phyloP scores from a whole-genome alignment of 2,329 filamentous ascomycete species.

The Gaeumannomyces sp. region DNA sequence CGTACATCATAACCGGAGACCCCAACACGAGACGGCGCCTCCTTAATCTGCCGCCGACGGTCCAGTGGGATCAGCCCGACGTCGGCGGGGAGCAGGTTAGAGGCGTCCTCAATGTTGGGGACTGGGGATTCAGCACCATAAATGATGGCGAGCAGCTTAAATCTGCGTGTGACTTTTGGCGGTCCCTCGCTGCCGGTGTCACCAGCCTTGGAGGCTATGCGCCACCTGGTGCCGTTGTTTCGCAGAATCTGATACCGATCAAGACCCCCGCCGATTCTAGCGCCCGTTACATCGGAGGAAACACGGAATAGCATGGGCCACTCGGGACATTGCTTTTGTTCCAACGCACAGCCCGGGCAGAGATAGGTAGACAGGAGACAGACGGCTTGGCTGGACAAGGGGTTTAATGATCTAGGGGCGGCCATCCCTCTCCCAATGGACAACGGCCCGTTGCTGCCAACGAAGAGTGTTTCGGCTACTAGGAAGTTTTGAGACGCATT shows the following conservation, averaged over 20 bases:
- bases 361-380: background rate
- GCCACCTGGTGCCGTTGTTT: slow-evolving; percentile 19
- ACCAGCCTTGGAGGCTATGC: slow-evolving; percentile 27
- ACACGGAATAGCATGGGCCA: background rate
- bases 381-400: no score
- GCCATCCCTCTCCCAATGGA: background rate
- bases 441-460: background rate
- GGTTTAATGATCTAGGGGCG: no score
- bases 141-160: slow-evolving; percentile 24
- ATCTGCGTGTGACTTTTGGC: slow-evolving; percentile 29
- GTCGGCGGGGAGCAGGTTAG: slow-evolving; percentile 20
- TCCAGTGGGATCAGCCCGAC: slow-evolving; percentile 27
- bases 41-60: slow-evolving; percentile 26
- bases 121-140: slow-evolving; percentile 25
- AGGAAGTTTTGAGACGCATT: background rate
- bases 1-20: slow-evolving; percentile 32
- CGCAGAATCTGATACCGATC: slow-evolving; percentile 14
- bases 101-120: slow-evolving; percentile 28
- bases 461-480: background rate
- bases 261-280: slow-evolving; percentile 10
- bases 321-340: background rate
- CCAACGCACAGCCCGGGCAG: no score
- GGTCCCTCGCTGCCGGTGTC: slow-evolving; percentile 20
- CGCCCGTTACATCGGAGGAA: slow-evolving; percentile 16
- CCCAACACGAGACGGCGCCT: slow-evolving; percentile 28